Evolutionary conservation across 345 rosid genomes (phyloP).

Genomic region (Microcos paniculata): DNA sequence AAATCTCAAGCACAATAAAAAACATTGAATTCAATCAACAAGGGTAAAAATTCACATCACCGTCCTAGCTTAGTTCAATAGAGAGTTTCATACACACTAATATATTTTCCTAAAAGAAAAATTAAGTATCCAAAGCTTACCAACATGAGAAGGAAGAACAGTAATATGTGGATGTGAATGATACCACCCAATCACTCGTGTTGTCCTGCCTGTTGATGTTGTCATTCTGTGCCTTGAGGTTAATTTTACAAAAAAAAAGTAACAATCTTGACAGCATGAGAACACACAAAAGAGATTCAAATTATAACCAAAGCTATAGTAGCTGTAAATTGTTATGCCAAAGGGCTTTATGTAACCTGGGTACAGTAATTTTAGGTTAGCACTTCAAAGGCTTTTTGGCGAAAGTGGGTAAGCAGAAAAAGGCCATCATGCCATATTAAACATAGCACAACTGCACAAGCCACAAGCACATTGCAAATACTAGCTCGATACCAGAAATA

Average conservation of each 20-base stretch:
- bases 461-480: neutral
- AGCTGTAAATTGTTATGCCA: neutral
- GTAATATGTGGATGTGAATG: slow-evolving; percentile 99
- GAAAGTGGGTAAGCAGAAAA: neutral
- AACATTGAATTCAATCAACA: neutral
- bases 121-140: slow-evolving; percentile 36
- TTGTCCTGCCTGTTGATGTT: slow-evolving; percentile 69
- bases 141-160: slow-evolving; percentile 97
- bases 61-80: neutral
- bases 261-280: neutral
- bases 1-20: neutral
- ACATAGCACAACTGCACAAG: neutral
- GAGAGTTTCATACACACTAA: neutral
- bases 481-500: neutral
- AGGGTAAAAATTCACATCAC: neutral
- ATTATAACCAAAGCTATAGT: neutral
- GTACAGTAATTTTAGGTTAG: neutral
- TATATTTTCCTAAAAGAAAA: neutral
- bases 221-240: slow-evolving; percentile 80
- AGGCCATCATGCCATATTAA: neutral
- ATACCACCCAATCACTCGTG: slow-evolving; percentile 98
- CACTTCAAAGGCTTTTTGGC: neutral
- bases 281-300: neutral
- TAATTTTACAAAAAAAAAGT: slow-evolving; percentile 28
- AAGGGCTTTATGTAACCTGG: neutral